Conservation (phyloP, 495 filamentous ascomycete genomes). For the Penicillium cosmopolitanum region DNA sequence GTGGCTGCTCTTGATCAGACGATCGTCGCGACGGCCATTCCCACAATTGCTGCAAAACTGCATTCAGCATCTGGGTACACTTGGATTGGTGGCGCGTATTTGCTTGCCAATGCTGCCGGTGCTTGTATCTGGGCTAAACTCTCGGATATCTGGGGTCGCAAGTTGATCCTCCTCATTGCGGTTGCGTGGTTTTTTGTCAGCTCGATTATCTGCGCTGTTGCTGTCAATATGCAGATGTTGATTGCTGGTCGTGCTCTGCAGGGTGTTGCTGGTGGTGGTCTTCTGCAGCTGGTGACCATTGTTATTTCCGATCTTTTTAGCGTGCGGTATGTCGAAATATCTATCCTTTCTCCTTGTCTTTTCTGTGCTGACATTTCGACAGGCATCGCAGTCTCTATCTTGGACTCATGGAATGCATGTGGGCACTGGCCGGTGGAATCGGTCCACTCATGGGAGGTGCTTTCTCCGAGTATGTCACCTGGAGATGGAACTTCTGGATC, state of each 20-base stretch:
- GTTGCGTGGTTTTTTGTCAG: conserved; percentile 48
- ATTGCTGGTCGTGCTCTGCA: conserved; percentile 60
- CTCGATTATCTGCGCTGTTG: conserved; percentile 52
- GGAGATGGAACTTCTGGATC: conserved; percentile 76
- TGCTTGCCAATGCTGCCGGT: conserved; percentile 57
- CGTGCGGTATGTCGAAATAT: conserved; percentile 45
- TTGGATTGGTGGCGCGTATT: conserved; percentile 71
- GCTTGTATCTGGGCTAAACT: conserved; percentile 60
- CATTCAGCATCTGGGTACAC: conserved; percentile 62
- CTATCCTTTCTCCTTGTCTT: not conserved
- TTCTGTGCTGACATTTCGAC: conserved; percentile 2
- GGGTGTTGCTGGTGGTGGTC: conserved; percentile 57
- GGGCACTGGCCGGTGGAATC: conserved; percentile 59
- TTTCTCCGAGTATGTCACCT: conserved; percentile 63
- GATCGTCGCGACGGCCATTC: conserved; percentile 64
- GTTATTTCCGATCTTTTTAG: conserved; percentile 63
- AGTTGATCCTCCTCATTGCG: conserved; percentile 52
- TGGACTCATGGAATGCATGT: conserved; percentile 57
- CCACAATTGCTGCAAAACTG: conserved; percentile 60
- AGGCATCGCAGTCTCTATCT: conserved; percentile 57
- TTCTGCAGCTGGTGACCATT: conserved; percentile 57
- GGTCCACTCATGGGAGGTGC: conserved; percentile 73
- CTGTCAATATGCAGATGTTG: conserved; percentile 55
- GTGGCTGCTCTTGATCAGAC: conserved; percentile 66
- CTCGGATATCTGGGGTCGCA: conserved; percentile 66